A percentile compares a stretch with the other conserved stretches of the same genome.
These are phyloP conservation scores for Populus ilicifolia DNA, from an alignment of 345 rosid genomes.

Conservation along the genomic window DNA sequence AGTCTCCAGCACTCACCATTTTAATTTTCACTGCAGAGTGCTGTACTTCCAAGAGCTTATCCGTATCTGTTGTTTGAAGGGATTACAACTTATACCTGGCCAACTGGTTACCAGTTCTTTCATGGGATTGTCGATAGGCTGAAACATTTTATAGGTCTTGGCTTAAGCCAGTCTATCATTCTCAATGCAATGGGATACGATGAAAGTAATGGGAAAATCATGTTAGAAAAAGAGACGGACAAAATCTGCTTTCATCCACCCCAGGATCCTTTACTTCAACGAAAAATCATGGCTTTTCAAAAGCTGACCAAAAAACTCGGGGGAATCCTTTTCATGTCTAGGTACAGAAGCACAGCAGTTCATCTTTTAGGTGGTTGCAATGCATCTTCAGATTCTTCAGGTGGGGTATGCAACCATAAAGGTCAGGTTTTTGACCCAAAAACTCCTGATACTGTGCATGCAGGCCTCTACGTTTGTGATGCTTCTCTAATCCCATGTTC, in stretches of 20 bases:
- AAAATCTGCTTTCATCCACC: constrained; percentile 33
- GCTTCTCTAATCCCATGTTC: constrained; percentile 51
- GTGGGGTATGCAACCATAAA: constrained; percentile 38
- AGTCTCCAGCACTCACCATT: not conserved
- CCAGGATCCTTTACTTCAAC: constrained; percentile 31
- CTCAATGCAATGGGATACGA: constrained; percentile 44
- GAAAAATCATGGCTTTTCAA: constrained; percentile 35
- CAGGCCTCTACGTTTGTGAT: constrained; percentile 45
- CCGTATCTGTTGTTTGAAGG: constrained; percentile 41
- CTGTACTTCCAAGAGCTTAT: constrained; percentile 41
- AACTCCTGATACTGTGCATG: constrained; percentile 24
- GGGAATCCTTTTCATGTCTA: constrained; percentile 41
- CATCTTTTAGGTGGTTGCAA: constrained; percentile 53
- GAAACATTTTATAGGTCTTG: constrained; percentile 20
- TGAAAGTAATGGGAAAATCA: constrained; percentile 35
- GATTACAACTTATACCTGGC: constrained; percentile 42
- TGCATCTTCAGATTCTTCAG: constrained; percentile 32
- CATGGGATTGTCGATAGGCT: constrained; percentile 39
- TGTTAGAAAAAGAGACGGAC: constrained; percentile 19
- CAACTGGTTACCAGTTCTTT: constrained; percentile 36
- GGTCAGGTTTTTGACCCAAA: constrained; percentile 42
- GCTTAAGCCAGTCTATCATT: constrained; percentile 31
- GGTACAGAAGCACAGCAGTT: constrained; percentile 39
- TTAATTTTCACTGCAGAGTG: constrained; percentile 26
- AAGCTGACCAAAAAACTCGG: constrained; percentile 43